Conservation (phyloP, 768 basidiomycete genomes). For the Neoboletus brunneissimus region DNA sequence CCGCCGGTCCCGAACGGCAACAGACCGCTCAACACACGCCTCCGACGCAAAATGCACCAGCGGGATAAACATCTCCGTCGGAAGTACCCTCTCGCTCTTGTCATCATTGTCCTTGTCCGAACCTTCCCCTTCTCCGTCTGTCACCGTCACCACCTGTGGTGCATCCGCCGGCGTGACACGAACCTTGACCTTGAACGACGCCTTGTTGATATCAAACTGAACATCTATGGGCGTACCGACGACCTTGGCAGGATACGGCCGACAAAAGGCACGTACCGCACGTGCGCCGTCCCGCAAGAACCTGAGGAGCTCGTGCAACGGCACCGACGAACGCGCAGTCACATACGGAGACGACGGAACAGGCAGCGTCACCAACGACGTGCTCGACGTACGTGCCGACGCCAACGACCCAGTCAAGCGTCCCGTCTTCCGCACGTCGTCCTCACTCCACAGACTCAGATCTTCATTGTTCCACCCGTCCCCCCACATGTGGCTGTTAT, state of each 20-base stretch:
- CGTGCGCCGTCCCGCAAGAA: slow-evolving; percentile 86
- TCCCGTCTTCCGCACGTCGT: slow-evolving; percentile 49
- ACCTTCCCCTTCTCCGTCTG: neutral
- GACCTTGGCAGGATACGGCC: slow-evolving; percentile 77
- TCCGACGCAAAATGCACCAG: slow-evolving; percentile 80
- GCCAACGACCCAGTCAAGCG: neutral
- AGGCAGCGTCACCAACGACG: slow-evolving; percentile 21
- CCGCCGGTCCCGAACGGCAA: neutral
- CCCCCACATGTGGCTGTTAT: slow-evolving; percentile 84
- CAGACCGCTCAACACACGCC: slow-evolving; percentile 24
- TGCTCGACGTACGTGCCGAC: slow-evolving; percentile 16
- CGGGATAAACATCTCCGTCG: slow-evolving; percentile 92
- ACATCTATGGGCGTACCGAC: slow-evolving; percentile 67
- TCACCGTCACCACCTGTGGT: slow-evolving; percentile 5
- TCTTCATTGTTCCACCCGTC: slow-evolving; percentile 99
- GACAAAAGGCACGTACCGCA: slow-evolving; percentile 77
- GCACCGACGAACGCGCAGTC: neutral
- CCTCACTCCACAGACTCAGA: slow-evolving; percentile 79
- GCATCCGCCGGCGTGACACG: slow-evolving; percentile 59
- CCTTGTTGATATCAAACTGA: slow-evolving; percentile 72
- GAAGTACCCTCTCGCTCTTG: slow-evolving; percentile 35
- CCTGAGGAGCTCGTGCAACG: slow-evolving; percentile 33
- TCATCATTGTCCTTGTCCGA: slow-evolving; percentile 11
- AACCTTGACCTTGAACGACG: slow-evolving; percentile 68
- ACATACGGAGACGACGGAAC: slow-evolving; percentile 17